Conservation (phyloP, 257 asterid genomes). For the Agastache rugosa region DNA sequence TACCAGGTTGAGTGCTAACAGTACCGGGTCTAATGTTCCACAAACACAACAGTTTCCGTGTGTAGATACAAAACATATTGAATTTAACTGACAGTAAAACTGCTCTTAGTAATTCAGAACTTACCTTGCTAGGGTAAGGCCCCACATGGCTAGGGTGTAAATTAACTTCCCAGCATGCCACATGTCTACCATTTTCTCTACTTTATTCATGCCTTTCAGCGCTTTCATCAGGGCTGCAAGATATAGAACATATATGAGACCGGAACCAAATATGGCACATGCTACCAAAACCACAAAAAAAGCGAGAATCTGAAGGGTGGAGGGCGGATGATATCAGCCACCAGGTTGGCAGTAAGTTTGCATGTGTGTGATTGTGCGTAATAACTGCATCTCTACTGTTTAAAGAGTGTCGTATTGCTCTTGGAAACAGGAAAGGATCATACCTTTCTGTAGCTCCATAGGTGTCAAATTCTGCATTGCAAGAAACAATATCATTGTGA, state of each 20-base stretch:
- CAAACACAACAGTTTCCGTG: background rate
- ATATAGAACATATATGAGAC: slow-evolving; percentile 22
- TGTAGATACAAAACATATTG: background rate
- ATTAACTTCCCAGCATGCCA: slow-evolving; percentile 89
- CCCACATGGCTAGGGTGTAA: slow-evolving; percentile 87
- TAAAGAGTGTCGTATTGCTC: background rate
- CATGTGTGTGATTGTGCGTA: background rate
- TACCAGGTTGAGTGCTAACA: background rate
- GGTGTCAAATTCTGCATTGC: slow-evolving; percentile 81
- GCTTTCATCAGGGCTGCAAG: slow-evolving; percentile 75
- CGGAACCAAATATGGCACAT: background rate
- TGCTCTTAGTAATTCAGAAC: slow-evolving; percentile 9
- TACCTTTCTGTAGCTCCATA: slow-evolving; percentile 78
- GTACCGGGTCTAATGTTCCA: slow-evolving; percentile 1
- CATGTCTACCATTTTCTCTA: slow-evolving; percentile 74
- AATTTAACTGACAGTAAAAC: slow-evolving; percentile 3
- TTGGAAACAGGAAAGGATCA: background rate
- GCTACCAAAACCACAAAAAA: background rate
- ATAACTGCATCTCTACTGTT: background rate
- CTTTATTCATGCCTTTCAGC: slow-evolving; percentile 69
- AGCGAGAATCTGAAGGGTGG: background rate
- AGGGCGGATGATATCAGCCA: background rate
- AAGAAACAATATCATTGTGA: slow-evolving; percentile 33
- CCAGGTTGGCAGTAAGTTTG: background rate
- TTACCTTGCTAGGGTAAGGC: slow-evolving; percentile 90